Percentiles rank a stretch among this genome's conserved stretches.
phyloP scores from a whole-genome alignment of 2,329 filamentous ascomycete genomes.

The Lojkania enalia region DNA sequence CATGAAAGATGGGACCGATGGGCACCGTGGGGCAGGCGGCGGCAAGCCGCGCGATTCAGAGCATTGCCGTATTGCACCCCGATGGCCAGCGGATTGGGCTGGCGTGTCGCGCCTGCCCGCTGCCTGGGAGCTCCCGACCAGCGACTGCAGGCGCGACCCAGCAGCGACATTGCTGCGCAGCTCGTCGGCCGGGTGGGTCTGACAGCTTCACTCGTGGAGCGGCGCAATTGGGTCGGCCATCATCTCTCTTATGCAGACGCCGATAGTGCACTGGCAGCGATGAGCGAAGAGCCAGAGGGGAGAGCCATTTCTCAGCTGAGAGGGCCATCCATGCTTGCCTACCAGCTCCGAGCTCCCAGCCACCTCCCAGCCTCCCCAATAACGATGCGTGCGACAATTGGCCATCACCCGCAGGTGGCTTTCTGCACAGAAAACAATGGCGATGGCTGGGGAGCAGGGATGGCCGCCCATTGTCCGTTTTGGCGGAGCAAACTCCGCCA shows the following conservation, averaged over 20 bases:
- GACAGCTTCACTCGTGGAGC: slow-evolving; percentile 34
- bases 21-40: no score
- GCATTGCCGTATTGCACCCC: slow-evolving; percentile 9
- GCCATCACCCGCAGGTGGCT: slow-evolving; percentile 11
- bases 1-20: neutral
- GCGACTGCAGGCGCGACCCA: slow-evolving; percentile 21
- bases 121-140: slow-evolving; percentile 22
- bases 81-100: slow-evolving; percentile 17
- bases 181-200: slow-evolving; percentile 16
- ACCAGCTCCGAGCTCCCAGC: slow-evolving; percentile 18
- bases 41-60: slow-evolving; percentile 22
- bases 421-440: slow-evolving; percentile 9
- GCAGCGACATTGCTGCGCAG: slow-evolving; percentile 13
- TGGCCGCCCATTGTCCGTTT: neutral
- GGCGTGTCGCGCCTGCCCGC: slow-evolving; percentile 5
- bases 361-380: slow-evolving; percentile 31
- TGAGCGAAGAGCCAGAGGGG: neutral
- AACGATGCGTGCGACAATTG: slow-evolving; percentile 23
- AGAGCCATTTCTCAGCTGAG: slow-evolving; percentile 38
- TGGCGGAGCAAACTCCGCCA: neutral
- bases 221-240: slow-evolving; percentile 35
- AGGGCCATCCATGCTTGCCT: slow-evolving; percentile 19
- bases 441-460: slow-evolving; percentile 11
- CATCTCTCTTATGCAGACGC: slow-evolving; percentile 23
- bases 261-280: slow-evolving; percentile 27